Conservation (phyloP, 2,329 filamentous ascomycete genomes). For the Xylariales sp. region DNA sequence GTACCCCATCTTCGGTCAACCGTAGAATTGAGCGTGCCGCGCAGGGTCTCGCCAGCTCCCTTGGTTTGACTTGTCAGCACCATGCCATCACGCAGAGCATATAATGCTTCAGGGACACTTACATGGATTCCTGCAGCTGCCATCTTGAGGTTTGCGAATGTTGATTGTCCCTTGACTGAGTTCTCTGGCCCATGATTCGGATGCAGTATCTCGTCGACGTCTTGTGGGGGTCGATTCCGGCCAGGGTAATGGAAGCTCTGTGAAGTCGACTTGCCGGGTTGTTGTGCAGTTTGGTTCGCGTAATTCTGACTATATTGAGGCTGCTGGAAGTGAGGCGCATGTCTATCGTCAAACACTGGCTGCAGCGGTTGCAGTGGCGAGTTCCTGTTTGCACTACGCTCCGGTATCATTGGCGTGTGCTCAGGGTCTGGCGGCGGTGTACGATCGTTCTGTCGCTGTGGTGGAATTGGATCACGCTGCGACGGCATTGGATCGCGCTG, state of each 20-base stretch:
- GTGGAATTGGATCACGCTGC: neutral
- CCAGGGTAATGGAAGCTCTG: conserved; percentile 9
- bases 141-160: conserved; percentile 2
- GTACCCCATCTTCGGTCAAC: conserved; percentile 16
- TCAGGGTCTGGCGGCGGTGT: neutral
- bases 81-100: conserved; percentile 10
- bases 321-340: neutral
- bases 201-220: neutral
- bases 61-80: conserved; percentile 14
- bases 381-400: neutral
- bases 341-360: neutral
- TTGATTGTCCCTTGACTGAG: neutral
- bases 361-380: neutral
- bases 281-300: neutral
- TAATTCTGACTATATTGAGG: neutral
- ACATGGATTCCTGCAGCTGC: conserved; percentile 10
- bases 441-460: neutral
- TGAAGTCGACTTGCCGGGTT: neutral
- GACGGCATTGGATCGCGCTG: conserved; percentile 6
- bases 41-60: conserved; percentile 20
- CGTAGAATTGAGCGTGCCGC: conserved; percentile 19
- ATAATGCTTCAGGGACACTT: conserved; percentile 8
- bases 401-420: conserved; percentile 4
- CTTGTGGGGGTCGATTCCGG: conserved; percentile 6
- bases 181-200: neutral